Evolutionary conservation across 805 yeast species (phyloP), one percentile per base, ranked within the genome.

Genomic region (Metschnikowia orientalis): DNA sequence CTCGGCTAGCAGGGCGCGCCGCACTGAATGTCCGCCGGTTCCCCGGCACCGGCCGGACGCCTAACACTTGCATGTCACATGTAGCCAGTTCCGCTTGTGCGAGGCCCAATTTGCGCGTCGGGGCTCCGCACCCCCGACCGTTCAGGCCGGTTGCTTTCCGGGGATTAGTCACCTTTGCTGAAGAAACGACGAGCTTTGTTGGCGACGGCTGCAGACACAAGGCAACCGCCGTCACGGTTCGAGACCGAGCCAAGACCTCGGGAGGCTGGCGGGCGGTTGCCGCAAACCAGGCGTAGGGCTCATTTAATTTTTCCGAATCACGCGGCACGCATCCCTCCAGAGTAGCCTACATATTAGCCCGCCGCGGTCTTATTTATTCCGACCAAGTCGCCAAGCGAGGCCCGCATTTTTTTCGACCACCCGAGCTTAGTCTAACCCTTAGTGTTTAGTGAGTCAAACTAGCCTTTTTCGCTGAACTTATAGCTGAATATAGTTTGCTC

Each of bases 251-350:
- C 10, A 7, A 19, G 21, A 19, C 21, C 10, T 10, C 10, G 21
- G 21, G 21, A 7, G 21, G 21, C 10, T 7, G 21, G 10, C 10
- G 21, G 21, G 21, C 21, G 10, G 21, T 19, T 19, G 7, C 10
- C 10, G 21, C 21, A 7, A 19, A 10, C 21, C 7, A 7, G 7
- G 21, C 9, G 9, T 19, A 10, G 21, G 7, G 21, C 21, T 7
- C 11, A 8, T 13, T 5, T 17, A 15, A 37, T 30, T 18, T 21
- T 26, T 21, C 30, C 35, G 28, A 28, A 29, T 29, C 26, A 25
- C 33, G n/a, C 32, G 42, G 42, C 37, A 35, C 39, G 42, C 39
- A 32, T 25, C 18, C 39, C 36, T 21, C 42, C 40, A 39, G 40
- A 37, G 24, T 32, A 27, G 30, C 43, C 43, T 39, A 35, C 43